Evolutionary conservation across 345 rosid genomes (phyloP).

Genomic region (Hypericum perforatum): DNA sequence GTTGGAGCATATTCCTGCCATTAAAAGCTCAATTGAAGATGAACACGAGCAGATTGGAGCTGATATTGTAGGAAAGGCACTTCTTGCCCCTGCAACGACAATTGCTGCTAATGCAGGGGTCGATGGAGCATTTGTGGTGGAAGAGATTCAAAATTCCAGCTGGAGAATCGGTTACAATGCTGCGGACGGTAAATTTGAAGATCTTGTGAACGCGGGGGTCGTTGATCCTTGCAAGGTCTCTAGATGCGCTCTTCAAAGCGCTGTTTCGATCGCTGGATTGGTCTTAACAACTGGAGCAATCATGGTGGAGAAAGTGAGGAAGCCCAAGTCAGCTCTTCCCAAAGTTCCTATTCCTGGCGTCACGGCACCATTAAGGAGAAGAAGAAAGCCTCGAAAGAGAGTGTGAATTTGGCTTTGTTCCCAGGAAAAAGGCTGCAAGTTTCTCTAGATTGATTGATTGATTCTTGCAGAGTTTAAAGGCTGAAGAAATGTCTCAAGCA

Average conservation of each 20-base stretch:
- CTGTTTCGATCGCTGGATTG: slow-evolving; percentile 70
- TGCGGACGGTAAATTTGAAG: slow-evolving; percentile 58
- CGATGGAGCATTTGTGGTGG: slow-evolving; percentile 68
- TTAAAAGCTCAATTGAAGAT: slow-evolving; percentile 49
- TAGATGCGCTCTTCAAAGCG: slow-evolving; percentile 70
- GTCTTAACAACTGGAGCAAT: slow-evolving; percentile 81
- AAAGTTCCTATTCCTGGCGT: slow-evolving; percentile 80
- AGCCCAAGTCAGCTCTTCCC: slow-evolving; percentile 51
- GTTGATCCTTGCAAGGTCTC: slow-evolving; percentile 72
- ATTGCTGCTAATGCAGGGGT: slow-evolving; percentile 75
- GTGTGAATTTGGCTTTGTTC: no score
- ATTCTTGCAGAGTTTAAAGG: no score
- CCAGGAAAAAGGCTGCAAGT: no score
- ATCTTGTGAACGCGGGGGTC: slow-evolving; percentile 62
- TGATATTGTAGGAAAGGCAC: slow-evolving; percentile 61
- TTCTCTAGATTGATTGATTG: no score
- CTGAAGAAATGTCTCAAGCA: no score
- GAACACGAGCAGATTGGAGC: slow-evolving; percentile 64
- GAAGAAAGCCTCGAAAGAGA: background rate
- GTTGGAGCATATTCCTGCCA: slow-evolving; percentile 33
- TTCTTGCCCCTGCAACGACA: slow-evolving; percentile 60
- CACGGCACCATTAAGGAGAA: slow-evolving; percentile 20
- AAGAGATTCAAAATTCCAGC: slow-evolving; percentile 41
- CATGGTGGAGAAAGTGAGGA: slow-evolving; percentile 55
- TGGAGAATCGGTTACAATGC: slow-evolving; percentile 81